Conservation (phyloP, 23 red algal genomes). For the Pyropia yezoensis region DNA sequence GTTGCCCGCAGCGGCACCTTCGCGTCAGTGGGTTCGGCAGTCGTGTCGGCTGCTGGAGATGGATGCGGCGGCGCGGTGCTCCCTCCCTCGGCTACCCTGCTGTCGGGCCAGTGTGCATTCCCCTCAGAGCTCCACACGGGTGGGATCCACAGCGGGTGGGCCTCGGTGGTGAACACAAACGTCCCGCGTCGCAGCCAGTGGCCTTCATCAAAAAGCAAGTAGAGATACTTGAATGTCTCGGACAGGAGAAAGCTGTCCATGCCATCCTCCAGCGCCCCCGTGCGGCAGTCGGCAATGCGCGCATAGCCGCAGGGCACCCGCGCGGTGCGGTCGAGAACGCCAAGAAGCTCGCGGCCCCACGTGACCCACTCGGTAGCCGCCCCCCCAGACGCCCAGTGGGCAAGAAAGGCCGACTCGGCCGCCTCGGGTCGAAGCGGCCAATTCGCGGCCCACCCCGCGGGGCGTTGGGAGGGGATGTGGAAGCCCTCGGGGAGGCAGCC, state of each 20-base stretch:
- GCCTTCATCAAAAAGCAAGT: conserved; percentile 36
- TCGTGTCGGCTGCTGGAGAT: too few species aligned
- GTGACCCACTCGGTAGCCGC: not conserved
- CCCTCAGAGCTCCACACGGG: not conserved
- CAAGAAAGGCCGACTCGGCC: conserved; percentile 46
- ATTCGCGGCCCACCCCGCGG: conserved; percentile 5
- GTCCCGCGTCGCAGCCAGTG: conserved; percentile 42
- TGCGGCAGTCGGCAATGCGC: conserved; percentile 6
- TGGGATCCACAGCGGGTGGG: conserved; percentile 55
- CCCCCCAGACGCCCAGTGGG: conserved; percentile 39
- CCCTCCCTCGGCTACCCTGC: too few species aligned
- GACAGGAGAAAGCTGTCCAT: conserved; percentile 65
- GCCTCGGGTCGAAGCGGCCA: conserved; percentile 55
- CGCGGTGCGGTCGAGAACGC: conserved; percentile 19
- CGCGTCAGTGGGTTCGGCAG: too few species aligned
- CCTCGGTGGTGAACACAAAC: conserved; percentile 75
- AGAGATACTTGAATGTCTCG: conserved; percentile 89
- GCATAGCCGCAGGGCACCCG: conserved; percentile 31
- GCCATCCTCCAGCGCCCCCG: conserved; percentile 8
- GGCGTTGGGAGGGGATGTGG: conserved; percentile 2
- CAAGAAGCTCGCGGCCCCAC: conserved; percentile 5
- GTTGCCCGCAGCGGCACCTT: too few species aligned
- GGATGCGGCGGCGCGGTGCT: too few species aligned
- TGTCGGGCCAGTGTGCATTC: too few species aligned
- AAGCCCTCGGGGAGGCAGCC: conserved; percentile 53